Conservation (phyloP, 192 early-diverging fungal genomes). For the Tieghemiomyces parasiticus region DNA sequence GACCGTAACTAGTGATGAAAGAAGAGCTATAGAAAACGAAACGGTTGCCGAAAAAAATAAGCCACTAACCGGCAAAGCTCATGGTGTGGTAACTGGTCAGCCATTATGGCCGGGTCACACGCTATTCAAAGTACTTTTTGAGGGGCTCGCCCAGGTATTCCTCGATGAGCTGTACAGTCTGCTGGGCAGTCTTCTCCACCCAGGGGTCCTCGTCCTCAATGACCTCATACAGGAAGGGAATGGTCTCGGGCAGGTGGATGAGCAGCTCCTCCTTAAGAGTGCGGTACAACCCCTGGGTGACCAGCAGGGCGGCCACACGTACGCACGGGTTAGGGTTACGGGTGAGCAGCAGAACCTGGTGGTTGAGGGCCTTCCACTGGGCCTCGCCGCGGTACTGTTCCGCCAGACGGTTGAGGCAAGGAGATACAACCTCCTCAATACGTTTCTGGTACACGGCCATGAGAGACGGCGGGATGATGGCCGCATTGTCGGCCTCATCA, state of each 20-base stretch:
- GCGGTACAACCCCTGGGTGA: constrained; percentile 68
- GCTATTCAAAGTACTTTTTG: constrained; percentile 67
- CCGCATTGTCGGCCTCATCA: not conserved
- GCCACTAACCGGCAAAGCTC: no score
- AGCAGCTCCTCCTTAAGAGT: constrained; percentile 89
- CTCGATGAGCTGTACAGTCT: constrained; percentile 77
- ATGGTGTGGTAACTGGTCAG: no score
- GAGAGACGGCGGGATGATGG: not conserved
- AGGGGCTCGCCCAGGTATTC: constrained; percentile 80
- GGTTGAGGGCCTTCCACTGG: constrained; percentile 80
- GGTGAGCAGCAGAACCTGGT: constrained; percentile 60
- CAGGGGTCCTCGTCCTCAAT: constrained; percentile 85
- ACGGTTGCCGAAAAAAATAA: no score
- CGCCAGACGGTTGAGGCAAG: constrained; percentile 67
- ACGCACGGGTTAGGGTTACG: constrained; percentile 52
- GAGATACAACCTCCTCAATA: constrained; percentile 42
- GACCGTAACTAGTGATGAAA: no score
- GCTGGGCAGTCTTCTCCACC: constrained; percentile 67
- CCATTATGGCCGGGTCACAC: no score
- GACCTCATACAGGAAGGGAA: constrained; percentile 86
- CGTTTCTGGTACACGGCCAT: constrained; percentile 30
- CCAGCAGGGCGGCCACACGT: constrained; percentile 51
- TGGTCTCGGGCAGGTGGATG: constrained; percentile 81
- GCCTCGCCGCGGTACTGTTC: constrained; percentile 60
- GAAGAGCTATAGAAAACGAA: no score